A percentile compares a stretch with the other conserved stretches of the same genome.
phyloP scores from a whole-genome alignment of 2,329 filamentous ascomycete genomes.

The Ceratocystis cacaofunesta region DNA sequence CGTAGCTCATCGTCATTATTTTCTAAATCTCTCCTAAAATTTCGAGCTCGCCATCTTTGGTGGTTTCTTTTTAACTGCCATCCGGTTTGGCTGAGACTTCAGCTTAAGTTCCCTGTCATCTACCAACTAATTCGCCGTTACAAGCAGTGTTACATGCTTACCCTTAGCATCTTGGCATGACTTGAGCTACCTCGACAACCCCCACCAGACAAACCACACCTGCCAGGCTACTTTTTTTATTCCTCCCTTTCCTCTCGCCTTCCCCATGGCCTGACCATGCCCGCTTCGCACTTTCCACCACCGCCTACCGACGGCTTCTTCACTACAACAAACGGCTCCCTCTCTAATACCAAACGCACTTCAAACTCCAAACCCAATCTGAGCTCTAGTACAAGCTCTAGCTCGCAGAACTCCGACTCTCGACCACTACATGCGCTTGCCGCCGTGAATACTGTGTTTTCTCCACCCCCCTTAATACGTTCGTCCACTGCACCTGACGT shows the following conservation, averaged over 20 bases:
- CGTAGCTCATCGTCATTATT: too few relatives aligned
- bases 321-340: constrained; percentile 24
- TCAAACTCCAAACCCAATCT: background rate
- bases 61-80: too few relatives aligned
- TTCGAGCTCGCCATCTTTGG: too few relatives aligned
- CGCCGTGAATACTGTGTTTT: background rate
- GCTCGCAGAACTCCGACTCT: constrained; percentile 19
- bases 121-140: too few relatives aligned
- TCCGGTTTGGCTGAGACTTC: too few relatives aligned
- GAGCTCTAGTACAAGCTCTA: background rate
- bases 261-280: background rate
- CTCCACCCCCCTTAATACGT: constrained; percentile 1
- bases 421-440: background rate
- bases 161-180: too few relatives aligned
- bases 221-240: background rate
- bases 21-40: too few relatives aligned
- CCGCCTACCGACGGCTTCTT: constrained; percentile 62
- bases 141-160: too few relatives aligned
- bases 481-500: constrained; percentile 7
- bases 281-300: constrained; percentile 17
- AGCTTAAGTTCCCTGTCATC: too few relatives aligned
- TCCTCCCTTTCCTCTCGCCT: background rate
- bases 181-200: background rate
- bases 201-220: background rate
- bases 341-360: background rate